Evolutionary conservation across 164 flowering plant genomes (phyloP), one percentile per base, ranked within the genome.

Genomic region (Liquidambar formosana): DNA sequence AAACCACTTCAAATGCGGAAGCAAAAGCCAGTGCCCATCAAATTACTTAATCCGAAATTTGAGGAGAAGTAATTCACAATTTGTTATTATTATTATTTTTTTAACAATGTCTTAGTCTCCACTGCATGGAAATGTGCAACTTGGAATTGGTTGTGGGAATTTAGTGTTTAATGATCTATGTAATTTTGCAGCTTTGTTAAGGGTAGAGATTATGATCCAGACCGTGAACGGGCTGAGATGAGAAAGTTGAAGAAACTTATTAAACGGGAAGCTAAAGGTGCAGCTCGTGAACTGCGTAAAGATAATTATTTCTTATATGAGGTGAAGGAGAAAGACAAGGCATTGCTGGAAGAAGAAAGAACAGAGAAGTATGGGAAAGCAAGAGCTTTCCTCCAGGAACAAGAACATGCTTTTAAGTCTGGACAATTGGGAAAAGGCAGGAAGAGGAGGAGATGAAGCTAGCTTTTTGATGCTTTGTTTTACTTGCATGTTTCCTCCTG

Each of bases 161-260:
- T 23, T n/a, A 33, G 49, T 15, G 47, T 60, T 52, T 71, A 67
- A 60, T 27, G n/a, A 41, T 43, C 10, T 57, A 22, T 38, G n/a
- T 46, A 48, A 10, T 56, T 73, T 14, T 76, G 80, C 97, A 96
- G 99, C 78, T 96, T 78, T 81, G 94, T 93, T n/a, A 96, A 90
- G 83, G 98, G 97, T 33, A 89, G 97, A 81, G 97, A 93, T 76
- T 93, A 96, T 80, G 99, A 96, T 81, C 98, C 97, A 67, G 97
- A 96, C 65, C 89, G 95, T 48, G 94, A 82, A 48, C 80, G 96
- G 54, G 87, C 90, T 16, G 97, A 89, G 80, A 69, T 27, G 66
- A 92, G 78, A 72, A 93, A 92, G 79, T 66, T 93, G 79, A 82
- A 79, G 85, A 92, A 84, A 72, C 86, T 49, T 2, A 1, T 90